Conservation (phyloP, 2,329 filamentous ascomycete species). For the Microsporum audouinii region DNA sequence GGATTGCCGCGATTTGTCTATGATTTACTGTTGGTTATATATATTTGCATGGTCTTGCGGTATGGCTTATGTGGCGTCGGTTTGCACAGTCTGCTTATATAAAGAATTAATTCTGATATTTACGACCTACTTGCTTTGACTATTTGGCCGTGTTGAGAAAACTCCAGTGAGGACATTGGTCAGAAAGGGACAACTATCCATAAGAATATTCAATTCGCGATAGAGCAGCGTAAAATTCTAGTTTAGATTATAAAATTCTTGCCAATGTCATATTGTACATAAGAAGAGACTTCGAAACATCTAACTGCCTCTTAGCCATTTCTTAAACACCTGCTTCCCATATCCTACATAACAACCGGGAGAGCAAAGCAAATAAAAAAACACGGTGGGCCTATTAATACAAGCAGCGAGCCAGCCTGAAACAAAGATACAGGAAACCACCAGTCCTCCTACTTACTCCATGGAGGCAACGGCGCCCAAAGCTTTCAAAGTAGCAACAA, state of each 20-base stretch:
- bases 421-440: constrained; percentile 1
- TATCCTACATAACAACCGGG: neutral
- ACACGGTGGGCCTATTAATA: neutral
- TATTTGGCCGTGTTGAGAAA: neutral
- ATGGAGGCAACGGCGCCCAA: constrained; percentile 79
- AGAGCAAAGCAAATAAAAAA: neutral
- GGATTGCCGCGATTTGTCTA: neutral
- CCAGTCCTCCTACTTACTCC: constrained; percentile 51
- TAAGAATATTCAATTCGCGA: neutral
- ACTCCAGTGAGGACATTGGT: neutral
- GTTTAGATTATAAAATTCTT: neutral
- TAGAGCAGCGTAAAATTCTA: neutral
- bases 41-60: neutral
- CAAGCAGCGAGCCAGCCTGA: constrained; percentile 3
- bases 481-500: constrained; percentile 85
- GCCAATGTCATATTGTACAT: constrained; percentile 2
- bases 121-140: neutral
- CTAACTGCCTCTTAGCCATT: neutral
- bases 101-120: neutral
- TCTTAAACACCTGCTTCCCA: constrained; percentile 3
- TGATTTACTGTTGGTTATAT: neutral
- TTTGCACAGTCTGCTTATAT: neutral
- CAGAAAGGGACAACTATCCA: neutral
- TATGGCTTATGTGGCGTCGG: neutral
- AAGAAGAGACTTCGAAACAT: constrained; percentile 3